Percentiles rank a stretch among this genome's conserved stretches.
Conservation (phyloP, 371 early-diverging fungal species). For the Lichtheimia ramosa region DNA sequence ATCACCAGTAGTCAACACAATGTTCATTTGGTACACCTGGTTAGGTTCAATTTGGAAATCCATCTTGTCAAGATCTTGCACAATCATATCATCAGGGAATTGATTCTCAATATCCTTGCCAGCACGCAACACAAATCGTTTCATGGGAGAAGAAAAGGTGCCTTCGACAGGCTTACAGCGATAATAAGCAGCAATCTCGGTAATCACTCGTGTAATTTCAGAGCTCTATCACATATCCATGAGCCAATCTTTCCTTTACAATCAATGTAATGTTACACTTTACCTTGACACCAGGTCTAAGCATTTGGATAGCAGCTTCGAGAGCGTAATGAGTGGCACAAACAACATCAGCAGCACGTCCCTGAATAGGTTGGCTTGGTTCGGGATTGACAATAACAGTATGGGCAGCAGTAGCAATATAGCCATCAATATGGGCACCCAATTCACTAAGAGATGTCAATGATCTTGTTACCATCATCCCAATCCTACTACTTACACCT, state of each 20-base stretch:
- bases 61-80: conserved; percentile 53
- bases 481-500: conserved; percentile 58
- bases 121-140: conserved; percentile 81
- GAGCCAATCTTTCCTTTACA: conserved; percentile 9
- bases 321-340: conserved; percentile 82
- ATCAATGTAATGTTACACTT: too few species aligned
- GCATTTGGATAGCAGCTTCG: conserved; percentile 77
- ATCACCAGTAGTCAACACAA: conserved; percentile 81
- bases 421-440: conserved; percentile 94
- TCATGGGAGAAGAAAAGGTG: conserved; percentile 81
- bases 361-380: conserved; percentile 65
- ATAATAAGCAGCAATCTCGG: conserved; percentile 77
- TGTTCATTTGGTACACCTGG: conserved; percentile 83
- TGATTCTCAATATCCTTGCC: conserved; percentile 85
- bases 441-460: conserved; percentile 61
- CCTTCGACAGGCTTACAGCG: conserved; percentile 87
- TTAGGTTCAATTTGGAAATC: conserved; percentile 78
- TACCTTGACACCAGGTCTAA: conserved; percentile 77
- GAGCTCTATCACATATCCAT: conserved; percentile 43
- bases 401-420: conserved; percentile 83
- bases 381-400: conserved; percentile 75
- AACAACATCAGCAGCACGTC: conserved; percentile 76
- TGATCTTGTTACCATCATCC: background rate
- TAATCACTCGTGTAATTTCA: conserved; percentile 75
- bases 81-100: conserved; percentile 69